A percentile compares a stretch with the other conserved stretches of the same genome.
phyloP scores from a whole-genome alignment of 2,329 filamentous ascomycete genomes.

The Periconia sp. region DNA sequence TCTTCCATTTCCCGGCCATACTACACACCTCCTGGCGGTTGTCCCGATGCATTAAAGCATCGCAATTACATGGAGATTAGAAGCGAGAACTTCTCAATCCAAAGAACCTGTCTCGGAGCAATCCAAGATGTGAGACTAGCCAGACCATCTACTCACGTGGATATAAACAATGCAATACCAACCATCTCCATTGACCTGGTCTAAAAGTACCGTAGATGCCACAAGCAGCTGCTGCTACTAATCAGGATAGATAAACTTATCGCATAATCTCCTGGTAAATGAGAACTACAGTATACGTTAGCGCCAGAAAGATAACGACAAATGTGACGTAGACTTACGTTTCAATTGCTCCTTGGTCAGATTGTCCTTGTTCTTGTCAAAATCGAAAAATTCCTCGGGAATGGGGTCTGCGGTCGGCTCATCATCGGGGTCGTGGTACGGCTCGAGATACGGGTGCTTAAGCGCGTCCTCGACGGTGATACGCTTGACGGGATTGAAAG shows the following conservation, averaged over 20 bases:
- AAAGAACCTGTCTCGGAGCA: background rate
- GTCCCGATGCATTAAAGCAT: background rate
- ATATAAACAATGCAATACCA: slow-evolving; percentile 10
- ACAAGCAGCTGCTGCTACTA: slow-evolving; percentile 14
- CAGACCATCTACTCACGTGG: slow-evolving; percentile 28
- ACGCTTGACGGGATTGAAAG: slow-evolving; percentile 98
- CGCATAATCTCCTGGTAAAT: slow-evolving; percentile 98
- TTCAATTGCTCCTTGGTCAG: slow-evolving; percentile 98
- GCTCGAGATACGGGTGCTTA: slow-evolving; percentile 96
- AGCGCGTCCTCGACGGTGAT: slow-evolving; percentile 97
- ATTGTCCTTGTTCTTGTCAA: slow-evolving; percentile 99
- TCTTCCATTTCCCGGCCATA: no score
- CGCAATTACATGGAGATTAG: background rate
- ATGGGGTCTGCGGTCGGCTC: slow-evolving; percentile 96
- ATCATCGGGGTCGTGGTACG: slow-evolving; percentile 97
- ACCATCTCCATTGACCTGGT: slow-evolving; percentile 2
- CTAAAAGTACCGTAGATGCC: slow-evolving; percentile 1
- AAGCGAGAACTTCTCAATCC: background rate
- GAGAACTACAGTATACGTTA: slow-evolving; percentile 56
- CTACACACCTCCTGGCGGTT: no score
- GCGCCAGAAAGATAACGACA: background rate
- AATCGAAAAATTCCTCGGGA: slow-evolving; percentile 98
- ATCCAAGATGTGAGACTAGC: slow-evolving; percentile 4
- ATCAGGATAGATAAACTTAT: slow-evolving; percentile 43
- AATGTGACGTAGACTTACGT: slow-evolving; percentile 53